These are phyloP conservation scores for Eucalyptus tenuipes DNA, from an alignment of 345 rosid species.

Conservation along the genomic window DNA sequence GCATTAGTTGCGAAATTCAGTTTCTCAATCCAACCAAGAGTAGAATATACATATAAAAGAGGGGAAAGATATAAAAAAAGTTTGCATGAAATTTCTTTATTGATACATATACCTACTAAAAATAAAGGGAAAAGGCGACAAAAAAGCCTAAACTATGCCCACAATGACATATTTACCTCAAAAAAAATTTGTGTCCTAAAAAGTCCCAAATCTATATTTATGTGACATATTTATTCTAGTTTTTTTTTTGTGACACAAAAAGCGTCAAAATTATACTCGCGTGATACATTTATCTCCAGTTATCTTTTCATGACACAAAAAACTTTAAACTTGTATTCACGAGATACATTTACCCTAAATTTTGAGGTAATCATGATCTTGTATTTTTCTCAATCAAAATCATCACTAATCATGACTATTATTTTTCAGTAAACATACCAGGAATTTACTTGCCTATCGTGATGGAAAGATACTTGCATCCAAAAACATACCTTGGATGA, in stretches of 20 bases:
- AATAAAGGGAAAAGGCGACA: background rate
- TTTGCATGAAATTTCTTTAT: background rate
- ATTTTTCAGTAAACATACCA: background rate
- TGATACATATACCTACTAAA: background rate
- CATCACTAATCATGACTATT: background rate
- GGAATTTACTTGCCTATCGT: background rate
- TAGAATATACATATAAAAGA: background rate
- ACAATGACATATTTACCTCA: background rate
- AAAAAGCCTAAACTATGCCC: background rate
- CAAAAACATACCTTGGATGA: background rate
- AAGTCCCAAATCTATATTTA: no score
- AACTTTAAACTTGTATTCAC: no score
- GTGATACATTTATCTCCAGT: no score
- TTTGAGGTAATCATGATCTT: background rate
- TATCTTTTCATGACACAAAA: no score
- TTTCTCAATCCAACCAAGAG: background rate
- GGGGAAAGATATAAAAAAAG: background rate
- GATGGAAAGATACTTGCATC: background rate
- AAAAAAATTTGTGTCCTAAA: no score
- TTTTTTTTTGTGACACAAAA: background rate
- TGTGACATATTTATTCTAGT: no score
- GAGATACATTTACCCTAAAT: background rate
- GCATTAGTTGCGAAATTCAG: background rate
- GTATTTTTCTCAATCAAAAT: background rate
- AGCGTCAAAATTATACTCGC: fast-evolving